Evolutionary conservation across 129 eudicot species (phyloP).

Genomic region (Flaveria ramosissima): DNA sequence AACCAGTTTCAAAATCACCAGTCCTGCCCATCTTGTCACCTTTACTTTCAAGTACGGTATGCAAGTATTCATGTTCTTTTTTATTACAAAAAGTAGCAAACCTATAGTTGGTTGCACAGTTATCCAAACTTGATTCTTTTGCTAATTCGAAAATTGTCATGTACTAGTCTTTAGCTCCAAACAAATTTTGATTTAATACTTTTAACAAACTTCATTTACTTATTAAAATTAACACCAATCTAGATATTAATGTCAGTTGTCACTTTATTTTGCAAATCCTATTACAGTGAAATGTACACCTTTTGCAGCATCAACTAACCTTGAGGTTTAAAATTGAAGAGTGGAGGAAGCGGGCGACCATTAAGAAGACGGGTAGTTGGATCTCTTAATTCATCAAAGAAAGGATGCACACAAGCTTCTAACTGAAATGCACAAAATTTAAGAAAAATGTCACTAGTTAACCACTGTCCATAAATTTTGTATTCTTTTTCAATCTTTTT

Average conservation of each 20-base stretch:
- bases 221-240: neutral
- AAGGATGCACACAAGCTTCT: constrained; percentile 95
- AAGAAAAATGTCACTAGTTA: neutral
- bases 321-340: constrained; percentile 74
- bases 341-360: constrained; percentile 97
- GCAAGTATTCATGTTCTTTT: neutral
- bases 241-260: neutral
- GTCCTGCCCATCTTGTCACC: constrained; percentile 1
- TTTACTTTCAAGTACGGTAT: neutral
- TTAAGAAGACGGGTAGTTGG: constrained; percentile 87
- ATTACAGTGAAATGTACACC: constrained; percentile 5
- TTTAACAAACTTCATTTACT: neutral
- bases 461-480: neutral
- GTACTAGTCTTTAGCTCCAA: neutral
- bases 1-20: neutral
- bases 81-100: neutral
- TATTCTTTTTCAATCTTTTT: neutral
- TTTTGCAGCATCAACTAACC: constrained; percentile 41
- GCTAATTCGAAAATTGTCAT: neutral
- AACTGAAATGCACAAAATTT: constrained; percentile 43
- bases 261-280: neutral
- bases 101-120: neutral
- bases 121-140: neutral
- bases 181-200: neutral
- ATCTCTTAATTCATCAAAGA: constrained; percentile 89